Evolutionary conservation across 73 alveolate species (phyloP), one percentile per base, ranked within the genome.

Genomic region (Paramecium caudatum): DNA sequence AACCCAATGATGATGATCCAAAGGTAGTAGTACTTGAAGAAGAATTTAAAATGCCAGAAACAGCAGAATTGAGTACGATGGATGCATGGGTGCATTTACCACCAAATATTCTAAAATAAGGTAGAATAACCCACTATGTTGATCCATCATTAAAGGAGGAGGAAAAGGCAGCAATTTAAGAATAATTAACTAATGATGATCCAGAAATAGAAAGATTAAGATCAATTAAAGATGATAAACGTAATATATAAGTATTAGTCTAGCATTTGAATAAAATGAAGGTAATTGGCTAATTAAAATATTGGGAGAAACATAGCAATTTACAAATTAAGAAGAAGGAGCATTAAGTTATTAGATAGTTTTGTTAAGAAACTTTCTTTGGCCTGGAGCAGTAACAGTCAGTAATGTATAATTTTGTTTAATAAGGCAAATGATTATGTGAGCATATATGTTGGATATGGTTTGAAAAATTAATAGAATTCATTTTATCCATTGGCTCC

Each of bases 341-440:
- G 46, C 69, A 39, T 0, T 41, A 8, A 45, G 69, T 16, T 74
- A 74, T 74, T 74, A 74, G 43, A 41, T 74, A 37, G 68, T 74
- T 0, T 74, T 41, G 12, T 74, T 74, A 74, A 37, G 88, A 41
- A 74, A 74, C 21, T 74, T 3, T 41, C 43, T 45, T 12, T 74
- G 88, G 88, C 88, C 88, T 74, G 88, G 88, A 3, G 68, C 88
- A 41, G n/a, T 74, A 7, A 74, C 88, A n/a, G 88, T 74, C 5
- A 45, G 69, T 25, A 74, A 36, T 15, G 84, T 68, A 68, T 33
- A 13, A 0, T 10, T 3, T 1, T 27, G 5, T 10, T n/a, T 1
- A n/a, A 68, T 68, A 34, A 68, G 84, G 7, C 45, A 39, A 21
- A 74, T 27, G 88, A 74, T 39, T 74, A 41, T 47, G 33, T 37